These are phyloP conservation scores for Diospyros lotus DNA, from an alignment of 148 eudicot species.

Conservation along the genomic window DNA sequence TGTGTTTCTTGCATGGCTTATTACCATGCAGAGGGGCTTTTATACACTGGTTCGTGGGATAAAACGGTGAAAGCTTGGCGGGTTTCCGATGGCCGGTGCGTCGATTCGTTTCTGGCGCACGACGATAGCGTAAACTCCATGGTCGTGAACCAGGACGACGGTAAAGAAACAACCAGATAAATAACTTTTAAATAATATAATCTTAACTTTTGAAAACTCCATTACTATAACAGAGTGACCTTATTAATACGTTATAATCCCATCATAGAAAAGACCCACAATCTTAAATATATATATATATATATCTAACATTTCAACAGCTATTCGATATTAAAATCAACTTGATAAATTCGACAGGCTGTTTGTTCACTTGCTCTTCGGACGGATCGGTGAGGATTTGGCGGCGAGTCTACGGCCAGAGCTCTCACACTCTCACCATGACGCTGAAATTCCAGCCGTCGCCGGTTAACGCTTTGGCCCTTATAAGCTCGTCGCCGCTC, in stretches of 20 bases:
- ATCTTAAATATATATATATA: too few relatives aligned
- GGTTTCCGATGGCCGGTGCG: constrained; percentile 29
- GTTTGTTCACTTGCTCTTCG: constrained; percentile 48
- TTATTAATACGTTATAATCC: too few relatives aligned
- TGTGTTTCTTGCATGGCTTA: constrained; percentile 57
- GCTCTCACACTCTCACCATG: constrained; percentile 45
- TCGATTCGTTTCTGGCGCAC: constrained; percentile 57
- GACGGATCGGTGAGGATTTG: constrained; percentile 58
- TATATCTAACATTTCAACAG: too few relatives aligned
- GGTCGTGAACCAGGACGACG: constrained; percentile 51
- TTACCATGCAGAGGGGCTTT: constrained; percentile 42
- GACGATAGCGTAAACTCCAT: constrained; percentile 38
- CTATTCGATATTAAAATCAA: too few relatives aligned
- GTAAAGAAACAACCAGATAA: too few relatives aligned
- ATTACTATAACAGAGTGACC: too few relatives aligned
- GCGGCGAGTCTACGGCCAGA: constrained; percentile 46
- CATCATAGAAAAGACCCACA: too few relatives aligned
- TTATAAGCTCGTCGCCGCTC: constrained; percentile 16
- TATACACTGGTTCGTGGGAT: constrained; percentile 57
- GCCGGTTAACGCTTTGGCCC: constrained; percentile 42
- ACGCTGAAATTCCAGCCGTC: constrained; percentile 44
- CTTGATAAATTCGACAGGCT: constrained; percentile 8
- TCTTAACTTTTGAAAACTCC: too few relatives aligned
- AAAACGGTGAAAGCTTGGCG: constrained; percentile 49
- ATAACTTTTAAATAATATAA: too few relatives aligned